Evolutionary conservation across 257 asterid genomes (phyloP).

Genomic region (Primulina tabacum): DNA sequence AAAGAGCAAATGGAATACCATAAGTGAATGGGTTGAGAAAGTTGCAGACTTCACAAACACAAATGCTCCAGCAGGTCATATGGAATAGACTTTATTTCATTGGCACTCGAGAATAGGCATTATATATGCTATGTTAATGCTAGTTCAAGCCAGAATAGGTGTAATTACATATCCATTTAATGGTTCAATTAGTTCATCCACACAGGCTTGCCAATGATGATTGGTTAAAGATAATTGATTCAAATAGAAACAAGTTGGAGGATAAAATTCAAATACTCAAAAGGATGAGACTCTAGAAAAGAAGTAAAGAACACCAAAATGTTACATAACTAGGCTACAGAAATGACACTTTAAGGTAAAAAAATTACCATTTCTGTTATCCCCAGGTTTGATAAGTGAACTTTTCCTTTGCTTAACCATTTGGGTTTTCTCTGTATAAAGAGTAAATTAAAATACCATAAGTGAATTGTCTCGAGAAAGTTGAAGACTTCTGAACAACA

Average conservation of each 20-base stretch:
- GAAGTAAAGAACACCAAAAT: background rate
- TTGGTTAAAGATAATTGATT: background rate
- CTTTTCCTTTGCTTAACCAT: slow-evolving; percentile 56
- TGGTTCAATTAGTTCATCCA: background rate
- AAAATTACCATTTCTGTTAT: slow-evolving; percentile 60
- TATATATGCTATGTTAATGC: background rate
- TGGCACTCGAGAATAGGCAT: background rate
- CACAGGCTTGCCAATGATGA: background rate
- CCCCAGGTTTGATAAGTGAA: slow-evolving; percentile 65
- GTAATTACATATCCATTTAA: background rate
- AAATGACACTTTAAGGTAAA: background rate
- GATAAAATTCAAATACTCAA: background rate
- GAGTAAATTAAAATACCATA: slow-evolving; percentile 20
- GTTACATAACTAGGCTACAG: background rate
- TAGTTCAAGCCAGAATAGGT: background rate
- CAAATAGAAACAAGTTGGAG: no score
- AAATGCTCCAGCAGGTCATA: slow-evolving; percentile 22
- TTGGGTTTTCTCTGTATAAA: slow-evolving; percentile 58
- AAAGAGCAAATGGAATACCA: slow-evolving; percentile 22
- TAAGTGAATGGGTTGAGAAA: slow-evolving; percentile 14
- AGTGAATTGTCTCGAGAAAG: slow-evolving; percentile 15
- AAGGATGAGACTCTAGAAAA: background rate
- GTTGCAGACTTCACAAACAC: slow-evolving; percentile 1
- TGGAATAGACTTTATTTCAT: slow-evolving; percentile 10
- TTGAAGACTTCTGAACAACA: slow-evolving; percentile 6